Base-by-base conservation (phyloP, 139 green algal species). In the Tetraselmis striata region DNA sequence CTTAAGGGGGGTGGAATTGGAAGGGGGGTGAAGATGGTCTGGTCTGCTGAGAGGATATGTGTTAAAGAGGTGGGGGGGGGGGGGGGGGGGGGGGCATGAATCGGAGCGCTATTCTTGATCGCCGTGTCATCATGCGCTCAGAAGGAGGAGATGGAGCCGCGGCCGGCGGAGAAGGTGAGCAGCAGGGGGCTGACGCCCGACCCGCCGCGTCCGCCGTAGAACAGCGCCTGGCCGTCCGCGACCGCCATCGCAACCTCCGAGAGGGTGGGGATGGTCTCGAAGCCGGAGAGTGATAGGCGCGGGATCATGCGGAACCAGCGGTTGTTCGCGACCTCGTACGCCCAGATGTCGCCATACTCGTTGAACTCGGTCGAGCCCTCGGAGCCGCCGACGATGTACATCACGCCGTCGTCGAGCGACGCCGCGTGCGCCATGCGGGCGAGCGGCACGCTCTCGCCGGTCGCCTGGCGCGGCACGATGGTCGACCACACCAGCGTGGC, bases 331-430 rank as follows among this genome's bases (percentile, higher is more conserved):
- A 67, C 18, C 45, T 67, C 45, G 45, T 67, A 67, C 11, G 45
- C 45, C 45, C 45, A 67, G 45, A 67, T 67, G 11, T 67, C 45
- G 18, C 45, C 45, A 67, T 67, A 67, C 45, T 67, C 45, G 45
- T 67, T 67, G 18, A 67, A 67, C 45, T 67, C 45, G 45, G 45
- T 67, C 45, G 45, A 5, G 45, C 45, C 74, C 30, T 83, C 75
- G 31, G 79, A 31, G 1, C 83, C 83, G 0, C 83, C 83, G 76
- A 84, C 83, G 18, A 87, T 45, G 45, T 84, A 87, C 79, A 87
- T 45, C 24, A 79, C 80, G 75, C 78, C 29, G 78, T 32, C 29
- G 75, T 79, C 77, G 26, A 82, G 59, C 75, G 77, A 78, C 58
- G 30, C 74, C 79, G 59, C 81, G 79, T 84, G 79, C 0, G 75